These are phyloP conservation scores for Diplodia intermedia DNA, from an alignment of 2,329 filamentous ascomycete species.

Conservation along the genomic window DNA sequence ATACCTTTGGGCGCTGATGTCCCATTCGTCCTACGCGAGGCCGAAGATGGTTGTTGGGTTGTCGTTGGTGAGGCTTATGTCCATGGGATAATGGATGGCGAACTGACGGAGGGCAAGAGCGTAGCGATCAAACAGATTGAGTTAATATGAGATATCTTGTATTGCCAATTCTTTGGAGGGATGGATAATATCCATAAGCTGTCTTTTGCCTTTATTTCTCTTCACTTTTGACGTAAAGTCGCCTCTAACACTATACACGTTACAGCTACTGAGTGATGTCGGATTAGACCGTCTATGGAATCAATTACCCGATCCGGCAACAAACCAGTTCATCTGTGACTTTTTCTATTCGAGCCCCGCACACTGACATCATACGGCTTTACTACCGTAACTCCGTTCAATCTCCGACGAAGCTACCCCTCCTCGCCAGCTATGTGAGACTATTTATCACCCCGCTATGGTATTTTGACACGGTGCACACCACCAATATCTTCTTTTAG, in stretches of 20 bases:
- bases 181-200: too few species aligned
- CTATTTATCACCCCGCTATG: background rate
- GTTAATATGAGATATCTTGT: background rate
- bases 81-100: slow-evolving; percentile 31
- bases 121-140: slow-evolving; percentile 3
- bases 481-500: background rate
- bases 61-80: slow-evolving; percentile 29
- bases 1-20: slow-evolving; percentile 22
- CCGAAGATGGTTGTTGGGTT: background rate
- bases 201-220: too few species aligned
- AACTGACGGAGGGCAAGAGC: slow-evolving; percentile 4
- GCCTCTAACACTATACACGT: background rate
- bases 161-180: background rate
- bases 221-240: background rate
- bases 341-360: background rate
- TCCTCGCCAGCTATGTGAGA: background rate
- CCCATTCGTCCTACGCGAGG: slow-evolving; percentile 18
- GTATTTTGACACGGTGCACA: background rate
- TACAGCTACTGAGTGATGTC: too few species aligned
- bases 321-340: background rate
- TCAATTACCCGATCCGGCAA: background rate
- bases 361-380: slow-evolving; percentile 3
- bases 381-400: background rate
- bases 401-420: slow-evolving; percentile 1
- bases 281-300: background rate